phyloP scores from a whole-genome alignment of 1,139 yeast genomes.

The Eremothecium cymbalariae region DNA sequence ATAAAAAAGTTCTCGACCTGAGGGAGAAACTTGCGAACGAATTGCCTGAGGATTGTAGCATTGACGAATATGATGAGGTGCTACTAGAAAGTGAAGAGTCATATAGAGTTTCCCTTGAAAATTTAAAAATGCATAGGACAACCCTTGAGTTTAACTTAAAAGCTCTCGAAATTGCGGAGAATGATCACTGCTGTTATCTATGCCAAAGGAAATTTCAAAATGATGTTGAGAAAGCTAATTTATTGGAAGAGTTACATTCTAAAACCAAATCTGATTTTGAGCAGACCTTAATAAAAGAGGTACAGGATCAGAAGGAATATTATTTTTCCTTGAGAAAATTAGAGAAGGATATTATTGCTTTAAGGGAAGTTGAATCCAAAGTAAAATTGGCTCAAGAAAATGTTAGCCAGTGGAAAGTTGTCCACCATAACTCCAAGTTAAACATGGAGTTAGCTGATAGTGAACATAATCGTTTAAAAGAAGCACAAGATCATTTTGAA shows the following conservation, averaged over 20 bases:
- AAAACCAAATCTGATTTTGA: constrained; percentile 31
- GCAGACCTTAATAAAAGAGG: constrained; percentile 28
- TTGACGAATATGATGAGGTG: constrained; percentile 43
- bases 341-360: constrained; percentile 19
- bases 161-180: constrained; percentile 55
- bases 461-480: constrained; percentile 31
- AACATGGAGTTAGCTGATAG: too few relatives aligned
- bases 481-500: constrained; percentile 16
- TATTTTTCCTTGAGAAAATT: constrained; percentile 31
- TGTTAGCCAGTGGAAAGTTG: not conserved
- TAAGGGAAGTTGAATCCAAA: not conserved
- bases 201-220: constrained; percentile 56
- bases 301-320: constrained; percentile 37
- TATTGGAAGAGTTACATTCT: constrained; percentile 32
- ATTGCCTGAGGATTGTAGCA: constrained; percentile 39
- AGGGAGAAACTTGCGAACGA: constrained; percentile 13
- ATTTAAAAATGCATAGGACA: constrained; percentile 56
- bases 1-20: not conserved
- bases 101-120: constrained; percentile 50
- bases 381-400: constrained; percentile 2
- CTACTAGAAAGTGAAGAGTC: constrained; percentile 54
- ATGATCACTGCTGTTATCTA: constrained; percentile 49
- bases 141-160: constrained; percentile 55
- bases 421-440: constrained; percentile 8
- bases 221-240: constrained; percentile 24